phyloP scores from a whole-genome alignment of 106 monocot species.

The Acanthochlamys bracteata region DNA sequence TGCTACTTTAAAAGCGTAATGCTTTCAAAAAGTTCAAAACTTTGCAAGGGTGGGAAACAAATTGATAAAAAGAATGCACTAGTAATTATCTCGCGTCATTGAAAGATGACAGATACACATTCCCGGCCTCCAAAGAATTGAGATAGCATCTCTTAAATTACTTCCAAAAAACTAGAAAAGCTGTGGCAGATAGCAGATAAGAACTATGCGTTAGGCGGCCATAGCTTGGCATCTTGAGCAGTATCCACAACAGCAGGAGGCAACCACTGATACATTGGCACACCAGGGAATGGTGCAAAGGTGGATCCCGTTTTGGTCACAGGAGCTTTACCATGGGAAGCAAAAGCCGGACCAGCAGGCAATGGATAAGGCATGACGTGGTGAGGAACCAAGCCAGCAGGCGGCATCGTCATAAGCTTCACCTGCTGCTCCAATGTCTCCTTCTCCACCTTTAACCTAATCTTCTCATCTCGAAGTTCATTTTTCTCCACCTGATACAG shows the following conservation, averaged over 20 bases:
- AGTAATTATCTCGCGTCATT: too few species aligned
- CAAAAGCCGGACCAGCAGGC: constrained; percentile 10
- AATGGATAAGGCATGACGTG: constrained; percentile 39
- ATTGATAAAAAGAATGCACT: too few species aligned
- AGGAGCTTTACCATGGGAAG: constrained; percentile 13
- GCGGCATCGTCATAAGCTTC: constrained; percentile 45
- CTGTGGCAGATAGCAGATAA: background rate
- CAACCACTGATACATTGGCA: constrained; percentile 63
- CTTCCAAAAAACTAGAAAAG: background rate
- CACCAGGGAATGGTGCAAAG: constrained; percentile 21
- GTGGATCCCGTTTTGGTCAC: constrained; percentile 14
- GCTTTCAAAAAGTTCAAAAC: too few species aligned
- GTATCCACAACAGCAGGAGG: constrained; percentile 45
- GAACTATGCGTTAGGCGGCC: constrained; percentile 50
- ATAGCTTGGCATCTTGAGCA: constrained; percentile 57
- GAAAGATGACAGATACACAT: too few species aligned
- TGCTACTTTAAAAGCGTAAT: too few species aligned
- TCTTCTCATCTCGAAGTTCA: constrained; percentile 75
- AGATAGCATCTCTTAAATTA: background rate
- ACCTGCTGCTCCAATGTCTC: constrained; percentile 75
- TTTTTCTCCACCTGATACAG: constrained; percentile 56
- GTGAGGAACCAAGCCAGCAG: constrained; percentile 38
- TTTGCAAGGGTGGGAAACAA: too few species aligned
- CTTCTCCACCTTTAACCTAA: constrained; percentile 56
- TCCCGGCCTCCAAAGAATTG: too few species aligned